Conservation (phyloP, 2,329 filamentous ascomycete species). For the Pestalotiopsis sp. region DNA sequence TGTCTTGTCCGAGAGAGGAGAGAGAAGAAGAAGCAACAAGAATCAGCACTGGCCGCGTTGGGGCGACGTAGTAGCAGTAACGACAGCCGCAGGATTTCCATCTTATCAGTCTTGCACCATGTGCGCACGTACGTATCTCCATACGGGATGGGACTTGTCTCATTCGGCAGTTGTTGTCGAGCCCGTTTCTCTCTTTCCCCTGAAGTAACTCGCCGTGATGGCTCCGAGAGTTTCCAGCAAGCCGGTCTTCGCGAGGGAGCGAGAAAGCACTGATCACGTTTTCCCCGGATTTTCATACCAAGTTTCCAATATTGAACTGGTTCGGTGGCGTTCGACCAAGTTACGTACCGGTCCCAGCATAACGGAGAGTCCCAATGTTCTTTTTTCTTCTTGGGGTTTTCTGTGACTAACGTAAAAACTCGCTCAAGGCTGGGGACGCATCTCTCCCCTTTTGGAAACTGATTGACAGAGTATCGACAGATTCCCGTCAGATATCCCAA, state of each 20-base stretch:
- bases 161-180: neutral
- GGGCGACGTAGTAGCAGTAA: neutral
- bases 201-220: neutral
- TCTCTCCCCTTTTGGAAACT: neutral
- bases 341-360: neutral
- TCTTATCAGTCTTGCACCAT: neutral
- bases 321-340: neutral
- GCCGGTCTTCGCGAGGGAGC: neutral
- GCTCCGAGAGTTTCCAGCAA: neutral
- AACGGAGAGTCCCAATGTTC: neutral
- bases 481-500: neutral
- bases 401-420: neutral
- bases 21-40: neutral
- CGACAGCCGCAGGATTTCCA: neutral
- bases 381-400: neutral
- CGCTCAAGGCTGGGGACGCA: neutral
- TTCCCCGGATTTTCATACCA: slow-evolving; percentile 6
- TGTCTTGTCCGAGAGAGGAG: neutral
- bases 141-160: neutral
- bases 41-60: neutral
- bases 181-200: neutral
- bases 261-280: neutral
- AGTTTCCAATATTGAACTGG: slow-evolving; percentile 7
- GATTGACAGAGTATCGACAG: neutral
- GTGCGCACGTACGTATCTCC: neutral